phyloP scores from a whole-genome alignment of 2,329 filamentous ascomycete genomes.

The Coniella lustricola region DNA sequence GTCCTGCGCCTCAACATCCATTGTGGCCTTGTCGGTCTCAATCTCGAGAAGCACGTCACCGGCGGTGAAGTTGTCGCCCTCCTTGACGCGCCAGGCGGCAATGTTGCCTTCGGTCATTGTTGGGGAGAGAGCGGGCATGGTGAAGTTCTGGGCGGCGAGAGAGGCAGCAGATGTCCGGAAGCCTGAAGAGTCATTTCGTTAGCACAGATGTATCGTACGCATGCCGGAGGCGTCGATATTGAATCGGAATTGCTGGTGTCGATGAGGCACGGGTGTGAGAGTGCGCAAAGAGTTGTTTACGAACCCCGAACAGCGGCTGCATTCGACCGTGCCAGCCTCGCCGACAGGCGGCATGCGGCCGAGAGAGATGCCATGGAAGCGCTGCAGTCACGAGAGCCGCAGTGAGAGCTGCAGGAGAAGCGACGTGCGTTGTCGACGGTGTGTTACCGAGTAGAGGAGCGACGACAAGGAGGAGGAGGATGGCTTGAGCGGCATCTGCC shows the following conservation, averaged over 20 bases:
- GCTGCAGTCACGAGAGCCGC: constrained; percentile 17
- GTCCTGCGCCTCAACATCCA: constrained; percentile 91
- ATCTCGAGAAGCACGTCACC: constrained; percentile 88
- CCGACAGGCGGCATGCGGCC: constrained; percentile 56
- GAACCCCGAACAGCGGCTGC: constrained; percentile 50
- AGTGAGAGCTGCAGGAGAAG: constrained; percentile 1
- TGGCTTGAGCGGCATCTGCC: neutral
- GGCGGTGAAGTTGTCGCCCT: constrained; percentile 73
- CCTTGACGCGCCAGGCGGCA: constrained; percentile 76
- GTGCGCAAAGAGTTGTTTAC: constrained; percentile 21
- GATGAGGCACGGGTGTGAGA: neutral
- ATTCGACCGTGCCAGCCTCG: constrained; percentile 51
- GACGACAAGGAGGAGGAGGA: neutral
- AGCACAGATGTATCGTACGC: constrained; percentile 1
- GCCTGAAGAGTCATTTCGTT: constrained; percentile 35
- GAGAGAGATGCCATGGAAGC: constrained; percentile 59
- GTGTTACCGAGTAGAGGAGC: neutral
- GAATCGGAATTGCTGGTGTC: neutral
- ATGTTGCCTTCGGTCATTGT: constrained; percentile 95
- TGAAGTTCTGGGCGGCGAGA: constrained; percentile 76
- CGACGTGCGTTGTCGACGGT: constrained; percentile 21
- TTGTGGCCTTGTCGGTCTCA: constrained; percentile 89
- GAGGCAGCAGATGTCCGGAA: constrained; percentile 56
- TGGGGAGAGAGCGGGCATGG: constrained; percentile 84
- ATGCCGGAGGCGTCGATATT: too few species aligned